Base-by-base conservation (phyloP, 2,329 filamentous ascomycete genomes). In the Epichloe scottii region DNA sequence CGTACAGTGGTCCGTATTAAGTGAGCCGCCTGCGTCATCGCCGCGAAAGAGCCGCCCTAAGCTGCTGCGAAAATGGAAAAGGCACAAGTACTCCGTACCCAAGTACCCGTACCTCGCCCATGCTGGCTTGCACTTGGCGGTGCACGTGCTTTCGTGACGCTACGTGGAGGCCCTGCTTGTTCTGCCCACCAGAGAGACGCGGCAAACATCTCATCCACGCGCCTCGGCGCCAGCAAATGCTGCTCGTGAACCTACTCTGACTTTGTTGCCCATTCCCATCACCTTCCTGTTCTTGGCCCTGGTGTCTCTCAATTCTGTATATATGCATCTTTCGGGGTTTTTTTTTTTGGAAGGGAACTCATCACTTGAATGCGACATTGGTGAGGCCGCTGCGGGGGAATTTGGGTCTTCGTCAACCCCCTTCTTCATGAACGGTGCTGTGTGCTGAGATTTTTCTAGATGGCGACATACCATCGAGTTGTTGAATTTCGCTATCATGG, bases 101-200 rank as follows among this genome's bases (percentile, higher is more conserved):
- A 26, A 8, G 26, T 26, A 26, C 26, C 26, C 26, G 26, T 26
- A 21, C 21, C 21, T 38, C 5, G 3, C 14, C 14, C 35, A 38
- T 6, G 35, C 14, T 38, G 14, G 35, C 35, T 38, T 40, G 38
- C 4, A 40, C 34, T 15, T 7, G 15, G 15, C 7, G 15, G 21
- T 17, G n/a, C 49, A 50, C 49, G 49, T 50, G 49, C 34, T 46
- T 46, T 50, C 42, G 49, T 21, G 49, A 44, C 47, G 38, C 30
- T 15, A 14, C 47, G 19, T 39, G 33, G 4, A 17, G 19, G 19
- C 11, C 40, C 19, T 21, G 30, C 30, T 30, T 30, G 26, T 30
- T 30, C 10, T 30, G 30, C 11, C 40, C 40, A 19, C 1, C n/a
- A 42, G 11, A 42, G 11, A 33, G 42, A 33, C 42, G 26, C 14